phyloP scores from a whole-genome alignment of 805 yeast genomes.

The Cyberlindnera maritima region DNA sequence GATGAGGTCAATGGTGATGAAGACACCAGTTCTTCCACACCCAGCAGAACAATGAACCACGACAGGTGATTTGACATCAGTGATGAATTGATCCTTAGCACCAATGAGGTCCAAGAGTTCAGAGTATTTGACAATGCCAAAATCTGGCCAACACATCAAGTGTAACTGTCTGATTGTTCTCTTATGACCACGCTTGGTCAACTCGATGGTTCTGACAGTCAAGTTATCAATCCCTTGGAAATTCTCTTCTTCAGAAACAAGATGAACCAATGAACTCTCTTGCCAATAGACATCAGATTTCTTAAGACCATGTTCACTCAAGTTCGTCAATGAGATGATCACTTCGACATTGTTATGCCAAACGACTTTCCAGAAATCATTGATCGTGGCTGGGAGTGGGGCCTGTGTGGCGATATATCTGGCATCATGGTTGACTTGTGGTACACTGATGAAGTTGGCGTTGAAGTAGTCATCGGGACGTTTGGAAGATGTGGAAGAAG shows the following conservation, averaged over 20 bases:
- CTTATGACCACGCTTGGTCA: constrained; percentile 23
- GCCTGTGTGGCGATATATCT: constrained; percentile 88
- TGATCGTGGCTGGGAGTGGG: constrained; percentile 71
- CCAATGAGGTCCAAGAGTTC: constrained; percentile 31
- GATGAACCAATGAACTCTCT: constrained; percentile 42
- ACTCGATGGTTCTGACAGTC: constrained; percentile 29
- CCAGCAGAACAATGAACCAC: constrained; percentile 96
- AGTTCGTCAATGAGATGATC: constrained; percentile 73
- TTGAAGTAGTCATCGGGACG: constrained; percentile 24
- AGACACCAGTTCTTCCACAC: constrained; percentile 94
- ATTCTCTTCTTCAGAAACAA: constrained; percentile 29
- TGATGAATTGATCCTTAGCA: constrained; percentile 30
- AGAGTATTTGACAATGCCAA: constrained; percentile 52
- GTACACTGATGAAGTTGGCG: constrained; percentile 64
- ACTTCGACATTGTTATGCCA: constrained; percentile 62
- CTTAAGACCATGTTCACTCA: constrained; percentile 66
- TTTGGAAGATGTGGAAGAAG: constrained; percentile 2
- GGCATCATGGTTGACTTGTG: constrained; percentile 34
- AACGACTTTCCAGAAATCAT: constrained; percentile 88
- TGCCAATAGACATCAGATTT: constrained; percentile 89
- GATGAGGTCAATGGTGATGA: constrained; percentile 57
- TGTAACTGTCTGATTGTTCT: constrained; percentile 68
- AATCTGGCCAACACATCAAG: constrained; percentile 80
- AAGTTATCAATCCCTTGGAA: constrained; percentile 32
- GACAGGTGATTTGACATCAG: constrained; percentile 42